Base-by-base conservation (phyloP, 371 early-diverging fungal species). In the Apophysomyces ossiformis region DNA sequence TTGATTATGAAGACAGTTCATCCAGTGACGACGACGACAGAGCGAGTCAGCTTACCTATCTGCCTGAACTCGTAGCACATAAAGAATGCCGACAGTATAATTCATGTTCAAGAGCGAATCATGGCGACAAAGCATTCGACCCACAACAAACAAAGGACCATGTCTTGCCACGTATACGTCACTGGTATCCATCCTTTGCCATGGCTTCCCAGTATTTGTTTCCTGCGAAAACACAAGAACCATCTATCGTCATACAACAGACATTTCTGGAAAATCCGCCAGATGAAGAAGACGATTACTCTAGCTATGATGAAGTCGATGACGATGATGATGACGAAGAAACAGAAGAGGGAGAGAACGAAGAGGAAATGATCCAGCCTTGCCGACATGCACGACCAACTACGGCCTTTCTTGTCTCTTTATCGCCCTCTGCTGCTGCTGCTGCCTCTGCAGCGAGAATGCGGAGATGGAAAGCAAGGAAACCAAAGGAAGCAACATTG, bases 361-460 rank as follows among this genome's bases (percentile, higher is more conserved):
- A 63, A 54, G 56, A 36, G 56, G 63, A 35, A 38, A 56, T 47
- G 21, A n/a, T 57, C 57, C 41, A 64, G 32, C 11, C 9, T 4
- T 38, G 26, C 41, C 41, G 39, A 57, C 54, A 21, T 43, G 5
- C 54, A 39, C 56, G 64, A 57, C 58, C 64, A 44, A 44, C 60
- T 9, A 66, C 67, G 18, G 67, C 67, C 4, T 66, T 56, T 8
- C 43, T 66, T 37, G 61, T 66, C 32, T 66, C 67, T 11, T 41
- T 66, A 21, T 54, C 67, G 16, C 67, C 67, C 2, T 61, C 61
- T 16, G 67, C 67, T 57, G 67, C 67, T 9, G 67, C 67, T 11
- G 67, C 67, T 6, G 67, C 67, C n/a, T 66, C 67, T 1, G 67
- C 37, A 36, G 67, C 67, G 11, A 54, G 60, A 18, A 60, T 61